A percentile compares a stretch with the other conserved stretches of the same genome.
Evolutionary conservation across 345 rosid species (phyloP).

Genomic region (Lepidium africanum): DNA sequence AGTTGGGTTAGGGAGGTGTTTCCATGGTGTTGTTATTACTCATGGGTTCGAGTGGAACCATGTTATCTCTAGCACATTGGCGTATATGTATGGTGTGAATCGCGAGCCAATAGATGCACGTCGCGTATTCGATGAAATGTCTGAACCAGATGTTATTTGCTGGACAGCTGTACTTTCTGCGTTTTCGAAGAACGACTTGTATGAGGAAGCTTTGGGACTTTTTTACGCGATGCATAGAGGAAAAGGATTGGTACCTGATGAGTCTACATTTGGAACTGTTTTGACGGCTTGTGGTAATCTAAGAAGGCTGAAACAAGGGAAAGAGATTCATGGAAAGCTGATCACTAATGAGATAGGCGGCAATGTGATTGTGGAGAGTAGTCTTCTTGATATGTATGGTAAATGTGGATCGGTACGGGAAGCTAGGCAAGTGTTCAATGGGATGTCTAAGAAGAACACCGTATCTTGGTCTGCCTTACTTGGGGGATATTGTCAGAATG

Average conservation of each 20-base stretch:
- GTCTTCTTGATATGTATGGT: conserved; percentile 92
- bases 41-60: conserved; percentile 51
- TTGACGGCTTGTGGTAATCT: conserved; percentile 81
- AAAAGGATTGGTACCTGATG: conserved; percentile 48
- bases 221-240: conserved; percentile 52
- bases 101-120: conserved; percentile 37
- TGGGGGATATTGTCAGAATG: conserved; percentile 74
- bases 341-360: conserved; percentile 42
- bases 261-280: conserved; percentile 63
- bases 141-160: conserved; percentile 63
- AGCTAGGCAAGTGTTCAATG: conserved; percentile 57
- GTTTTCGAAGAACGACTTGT: conserved; percentile 54
- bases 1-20: conserved; percentile 44
- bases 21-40: conserved; percentile 58
- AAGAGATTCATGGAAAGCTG: conserved; percentile 64
- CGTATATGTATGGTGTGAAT: conserved; percentile 65
- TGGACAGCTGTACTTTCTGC: conserved; percentile 77
- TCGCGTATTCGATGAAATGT: conserved; percentile 66
- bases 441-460: conserved; percentile 54
- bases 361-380: conserved; percentile 67
- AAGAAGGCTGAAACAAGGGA: conserved; percentile 63
- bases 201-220: conserved; percentile 42
- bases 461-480: conserved; percentile 88
- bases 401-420: conserved; percentile 55
- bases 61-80: conserved; percentile 59